Base-by-base conservation (phyloP, 495 filamentous ascomycete species). In the Hypoxylon lienhwacheense region DNA sequence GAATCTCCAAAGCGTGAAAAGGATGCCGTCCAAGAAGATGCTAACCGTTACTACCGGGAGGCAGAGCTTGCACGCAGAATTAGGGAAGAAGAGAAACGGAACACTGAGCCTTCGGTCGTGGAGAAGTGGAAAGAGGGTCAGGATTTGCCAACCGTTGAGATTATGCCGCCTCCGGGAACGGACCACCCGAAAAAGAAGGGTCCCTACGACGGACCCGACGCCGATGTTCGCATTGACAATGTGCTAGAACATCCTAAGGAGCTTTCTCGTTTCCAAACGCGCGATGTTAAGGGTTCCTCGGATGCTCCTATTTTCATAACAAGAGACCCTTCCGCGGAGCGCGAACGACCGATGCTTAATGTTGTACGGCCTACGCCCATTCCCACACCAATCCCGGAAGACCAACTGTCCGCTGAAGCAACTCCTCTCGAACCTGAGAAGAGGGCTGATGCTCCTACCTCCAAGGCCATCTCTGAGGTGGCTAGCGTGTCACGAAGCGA, bases 171-270 rank as follows among this genome's bases (percentile, higher is more conserved):
- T 19, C 75, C 77, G 19, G 71, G 70, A 45, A 75, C 77, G 70
- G 63, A 73, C 25, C 67, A 70, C 8, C 48, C 65, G 2, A 74
- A 73, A 24, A 61, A 63, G 31, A 74, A 73, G 61, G 72, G 71
- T 51, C 75, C 66, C 32, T 82, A 73, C 49, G 77, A 75, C 45
- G 75, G 64, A 11, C 79, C 78, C n/a, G 74, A 82, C 45, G 79
- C 79, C 25, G 79, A 82, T 62, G 78, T 81, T 26, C 61, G 68
- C 10, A 71, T 77, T 45, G 78, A 81, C 49, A 73, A 80, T 46
- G 55, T 76, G 22, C 67, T 82, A 20, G 58, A 67, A 25, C 57
- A 65, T 47, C 65, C 65, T 21, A 33, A 32, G 20, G 61, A 67
- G 29, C 53, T 67, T 57, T 47, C 47, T 60, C 65, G 58, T 25